Base-by-base conservation (phyloP, 768 basidiomycete genomes). In the Boletus pseudopeckii region DNA sequence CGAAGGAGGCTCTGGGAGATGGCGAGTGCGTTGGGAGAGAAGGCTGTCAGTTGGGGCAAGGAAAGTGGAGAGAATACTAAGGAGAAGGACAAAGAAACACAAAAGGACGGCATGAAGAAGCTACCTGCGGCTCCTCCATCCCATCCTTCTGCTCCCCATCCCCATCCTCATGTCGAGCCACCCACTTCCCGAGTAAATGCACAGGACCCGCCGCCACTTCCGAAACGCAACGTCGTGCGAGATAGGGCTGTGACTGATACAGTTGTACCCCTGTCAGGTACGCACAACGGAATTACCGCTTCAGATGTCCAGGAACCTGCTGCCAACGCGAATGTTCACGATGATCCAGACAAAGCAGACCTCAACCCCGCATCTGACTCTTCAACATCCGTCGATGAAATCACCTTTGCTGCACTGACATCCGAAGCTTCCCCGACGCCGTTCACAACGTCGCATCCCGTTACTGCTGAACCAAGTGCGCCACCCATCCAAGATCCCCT, bases 1-100 rank as follows among this genome's bases (percentile, higher is more conserved):
- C 75, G 81, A 51, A 73, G 80, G 49, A 81, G 83, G 1, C 61
- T 88, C 20, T 88, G 86, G 84, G 82, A 85, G 11, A 82, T 85
- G 73, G 82, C 84, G 1, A 82, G 81, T 52, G 82, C 81, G 6
- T 65, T 88, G 7, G 76, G 81, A 4, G 83, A 84, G 64, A 73
- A 75, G 37, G 84, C 83, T 37, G 77, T 72, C 1, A 81, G 78
- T 60, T 86, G 83, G 85, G 71, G 77, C 15, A 64, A 65, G 46
- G 77, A 75, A 20, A 67, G 71, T 20, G 63, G 52, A 10, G 68
- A 71, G 34, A 56, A 36, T 24, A 15, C 14, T 33, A 67, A 56
- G 48, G 66, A 63, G 0, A 70, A 62, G 32, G 79, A 79, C 8
- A 75, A 73, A n/a, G 47, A 37, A 24, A 47, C 17, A 52, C 68